Conservation (phyloP, 2,329 filamentous ascomycete species). For the Aspergillus sp. region DNA sequence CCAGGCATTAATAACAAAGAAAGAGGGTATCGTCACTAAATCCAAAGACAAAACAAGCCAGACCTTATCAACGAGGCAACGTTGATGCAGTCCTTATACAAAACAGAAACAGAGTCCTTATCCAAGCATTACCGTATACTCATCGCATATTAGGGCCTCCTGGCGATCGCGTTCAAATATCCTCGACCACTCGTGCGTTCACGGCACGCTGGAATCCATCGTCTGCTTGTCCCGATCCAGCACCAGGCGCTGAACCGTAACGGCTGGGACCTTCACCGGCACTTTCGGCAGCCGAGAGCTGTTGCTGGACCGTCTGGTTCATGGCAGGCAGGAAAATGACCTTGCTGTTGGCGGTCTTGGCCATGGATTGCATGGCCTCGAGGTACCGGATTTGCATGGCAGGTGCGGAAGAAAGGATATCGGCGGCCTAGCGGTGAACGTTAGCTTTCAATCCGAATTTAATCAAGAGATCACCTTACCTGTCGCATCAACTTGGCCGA, state of each 20-base stretch:
- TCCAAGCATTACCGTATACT: slow-evolving; percentile 17
- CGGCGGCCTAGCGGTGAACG: slow-evolving; percentile 61
- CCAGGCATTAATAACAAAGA: slow-evolving; percentile 20
- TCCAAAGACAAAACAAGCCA: slow-evolving; percentile 17
- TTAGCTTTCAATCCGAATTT: slow-evolving; percentile 8
- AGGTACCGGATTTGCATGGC: slow-evolving; percentile 99
- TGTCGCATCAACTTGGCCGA: slow-evolving; percentile 81
- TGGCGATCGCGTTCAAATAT: slow-evolving; percentile 61
- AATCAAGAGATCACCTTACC: slow-evolving; percentile 29
- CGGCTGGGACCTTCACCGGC: slow-evolving; percentile 58
- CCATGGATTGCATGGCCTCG: slow-evolving; percentile 98
- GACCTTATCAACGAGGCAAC: slow-evolving; percentile 13
- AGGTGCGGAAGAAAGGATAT: slow-evolving; percentile 85
- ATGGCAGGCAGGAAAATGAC: slow-evolving; percentile 76
- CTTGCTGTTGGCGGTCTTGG: slow-evolving; percentile 85
- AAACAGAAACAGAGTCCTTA: background rate
- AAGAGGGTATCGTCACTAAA: slow-evolving; percentile 34
- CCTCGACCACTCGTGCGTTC: slow-evolving; percentile 79
- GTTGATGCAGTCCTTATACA: slow-evolving; percentile 6
- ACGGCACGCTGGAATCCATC: slow-evolving; percentile 77
- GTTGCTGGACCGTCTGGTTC: slow-evolving; percentile 57
- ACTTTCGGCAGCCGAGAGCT: slow-evolving; percentile 51
- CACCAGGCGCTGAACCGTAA: slow-evolving; percentile 26
- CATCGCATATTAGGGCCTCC: background rate
- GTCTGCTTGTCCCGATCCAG: slow-evolving; percentile 38